Evolutionary conservation across 2,329 filamentous ascomycete genomes (phyloP), one percentile per base, ranked within the genome.

Genomic region (Domatiomyces catenatus): DNA sequence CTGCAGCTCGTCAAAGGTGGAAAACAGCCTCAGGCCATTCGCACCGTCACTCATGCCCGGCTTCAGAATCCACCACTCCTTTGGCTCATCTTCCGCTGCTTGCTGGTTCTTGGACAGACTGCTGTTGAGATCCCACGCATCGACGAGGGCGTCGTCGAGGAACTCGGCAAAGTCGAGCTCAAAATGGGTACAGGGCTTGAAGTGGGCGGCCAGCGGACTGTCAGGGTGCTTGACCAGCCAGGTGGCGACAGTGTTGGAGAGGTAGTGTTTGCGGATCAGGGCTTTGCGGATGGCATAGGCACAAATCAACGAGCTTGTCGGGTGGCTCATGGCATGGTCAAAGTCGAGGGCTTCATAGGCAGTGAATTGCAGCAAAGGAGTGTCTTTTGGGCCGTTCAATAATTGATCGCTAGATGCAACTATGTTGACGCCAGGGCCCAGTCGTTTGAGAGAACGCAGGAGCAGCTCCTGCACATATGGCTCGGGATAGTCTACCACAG

Each of bases 81-180:
- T 75, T 43, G 75, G 69, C 22, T 67, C 64, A 6, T 49, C 22
- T 5, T 22, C 42, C 17, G 42, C 22, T 26, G 60, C 64, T 12
- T 66, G 67, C 47, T 76, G 77, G 59, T 94, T 94, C 45, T 73
- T 73, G 28, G 77, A 76, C 66, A 93, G 75, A 58, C 84, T 89
- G 51, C 86, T 86, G 18, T 82, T 75, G 48, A 98, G 68, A 61
- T 96, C 92, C 64, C 84, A 96, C 0, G 85, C 84, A 65, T 98
- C 92, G 1, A 94, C 74, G 6, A 98, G 71, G 0, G 92, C 86
- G 60, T 98, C 92, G 56, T 96, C 92, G 12, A 98, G 71, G 62
- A 96, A 98, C 69, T 98, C 92, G 1, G 89, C 88, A 63, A 92
- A 98, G 66, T 98, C 92, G 6, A 98, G 75, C 67, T 98, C 92